Percentiles rank a stretch among this genome's conserved stretches.
Evolutionary conservation across 1,284 basidiomycete genomes (phyloP).

Genomic region (Irpex rosettiformis): DNA sequence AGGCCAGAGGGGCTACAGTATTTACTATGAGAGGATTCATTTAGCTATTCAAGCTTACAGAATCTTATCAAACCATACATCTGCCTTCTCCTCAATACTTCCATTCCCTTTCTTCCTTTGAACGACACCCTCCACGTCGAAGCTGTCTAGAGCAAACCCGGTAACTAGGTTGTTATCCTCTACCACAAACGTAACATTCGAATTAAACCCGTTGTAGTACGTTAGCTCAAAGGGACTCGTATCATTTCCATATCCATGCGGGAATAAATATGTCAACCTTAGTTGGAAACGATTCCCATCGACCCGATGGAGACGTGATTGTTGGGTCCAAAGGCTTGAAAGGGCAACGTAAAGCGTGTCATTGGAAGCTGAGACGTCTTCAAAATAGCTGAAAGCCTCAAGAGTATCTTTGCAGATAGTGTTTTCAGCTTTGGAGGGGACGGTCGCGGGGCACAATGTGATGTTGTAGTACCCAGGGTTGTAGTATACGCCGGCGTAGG

Average conservation of each 20-base stretch:
- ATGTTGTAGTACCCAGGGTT: constrained; percentile 31
- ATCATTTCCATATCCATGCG: neutral
- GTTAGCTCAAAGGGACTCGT: constrained; percentile 5
- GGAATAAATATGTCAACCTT: constrained; percentile 2
- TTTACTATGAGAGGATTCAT: too few relatives aligned
- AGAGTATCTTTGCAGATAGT: neutral
- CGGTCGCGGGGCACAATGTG: constrained; percentile 26
- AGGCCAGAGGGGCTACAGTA: too few relatives aligned
- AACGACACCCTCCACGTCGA: constrained; percentile 14
- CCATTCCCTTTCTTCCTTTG: constrained; percentile 12
- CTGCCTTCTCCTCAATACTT: constrained; percentile 19
- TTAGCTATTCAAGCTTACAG: too few relatives aligned
- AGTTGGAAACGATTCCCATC: constrained; percentile 15
- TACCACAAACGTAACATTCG: constrained; percentile 17
- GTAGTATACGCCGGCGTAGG: constrained; percentile 28
- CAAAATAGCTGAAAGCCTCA: neutral
- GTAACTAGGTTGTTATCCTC: constrained; percentile 12
- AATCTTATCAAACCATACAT: constrained; percentile 24
- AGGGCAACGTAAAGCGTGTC: constrained; percentile 15
- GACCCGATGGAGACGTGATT: constrained; percentile 18
- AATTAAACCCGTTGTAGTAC: neutral
- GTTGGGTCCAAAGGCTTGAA: constrained; percentile 17
- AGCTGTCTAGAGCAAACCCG: constrained; percentile 20
- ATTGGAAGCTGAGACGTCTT: neutral
- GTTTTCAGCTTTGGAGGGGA: constrained; percentile 10